Base-by-base conservation (phyloP, 345 rosid species). In the Dovyalis caffra region DNA sequence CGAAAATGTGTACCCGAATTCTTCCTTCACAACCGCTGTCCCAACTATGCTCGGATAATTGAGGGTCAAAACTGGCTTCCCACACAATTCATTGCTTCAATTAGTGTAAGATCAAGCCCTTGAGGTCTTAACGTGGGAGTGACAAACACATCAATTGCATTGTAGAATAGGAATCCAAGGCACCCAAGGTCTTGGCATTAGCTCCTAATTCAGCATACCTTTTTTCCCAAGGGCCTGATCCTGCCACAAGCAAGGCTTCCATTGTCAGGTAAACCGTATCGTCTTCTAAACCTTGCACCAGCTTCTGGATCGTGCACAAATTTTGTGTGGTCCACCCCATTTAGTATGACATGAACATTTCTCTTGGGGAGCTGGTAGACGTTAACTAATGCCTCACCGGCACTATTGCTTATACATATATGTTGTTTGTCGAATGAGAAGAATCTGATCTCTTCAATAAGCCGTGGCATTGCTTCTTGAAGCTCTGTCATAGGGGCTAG, bases 41-140 rank as follows among this genome's bases (percentile, higher is more conserved):
- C 94, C 93, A 23, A 82, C 86, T 56, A 88, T 90, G 76, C 94
- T 93, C 5, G 91, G 92, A 81, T 85, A 87, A 64, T 88, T 90
- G 0, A 90, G 89, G n/a, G 87, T 64, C 86, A 91, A 45, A 11
- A 93, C 87, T 1, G 93, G 84, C 84, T 86, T 90, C 77, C 94
- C n/a, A n/a, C 91, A 66, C 93, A 86, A 66, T 87, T 87, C 94
- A 90, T 91, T 6, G 97, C 92, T 77, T 88, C 97, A 11, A 88
- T 84, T 38, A 90, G 53, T 14, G 98, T 90, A 40, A 87, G 80
- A 73, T 91, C 94, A 5, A 91, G 86, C 20, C 93, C 94, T 69
- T 91, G 94, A 1, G 94, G 90, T 74, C 95, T 85, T 70, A 90
- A 64, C 0, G 95, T 90, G 0, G 98, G 93, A 68, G 88, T 91